phyloP scores from a whole-genome alignment of 2,329 filamentous ascomycete species.

The Biscogniauxia marginata region DNA sequence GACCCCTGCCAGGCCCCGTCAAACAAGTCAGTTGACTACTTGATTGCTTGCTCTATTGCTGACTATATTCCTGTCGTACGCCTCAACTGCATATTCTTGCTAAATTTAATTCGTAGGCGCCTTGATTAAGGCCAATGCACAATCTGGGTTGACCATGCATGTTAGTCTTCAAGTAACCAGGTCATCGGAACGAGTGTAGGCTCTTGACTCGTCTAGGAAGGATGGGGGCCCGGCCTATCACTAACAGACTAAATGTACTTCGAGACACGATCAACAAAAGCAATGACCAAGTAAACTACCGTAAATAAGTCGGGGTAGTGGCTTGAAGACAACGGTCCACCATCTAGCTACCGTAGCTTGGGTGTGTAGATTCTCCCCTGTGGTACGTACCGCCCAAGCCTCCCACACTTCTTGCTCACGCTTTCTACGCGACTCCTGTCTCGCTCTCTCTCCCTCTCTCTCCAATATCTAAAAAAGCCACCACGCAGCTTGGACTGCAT shows the following conservation, averaged over 20 bases:
- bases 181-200: slow-evolving; percentile 20
- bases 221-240: slow-evolving; percentile 19
- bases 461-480: slow-evolving; percentile 10
- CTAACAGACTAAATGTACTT: slow-evolving; percentile 13
- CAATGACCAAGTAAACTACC: slow-evolving; percentile 16
- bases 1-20: slow-evolving; percentile 15
- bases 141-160: slow-evolving; percentile 12
- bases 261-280: slow-evolving; percentile 19
- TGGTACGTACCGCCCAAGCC: background rate
- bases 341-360: slow-evolving; percentile 9
- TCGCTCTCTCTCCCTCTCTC: background rate
- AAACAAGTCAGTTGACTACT: slow-evolving; percentile 22
- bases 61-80: background rate
- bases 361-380: background rate
- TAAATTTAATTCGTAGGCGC: background rate
- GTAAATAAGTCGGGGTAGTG: slow-evolving; percentile 24
- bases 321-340: slow-evolving; percentile 26
- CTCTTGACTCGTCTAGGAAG: slow-evolving; percentile 19
- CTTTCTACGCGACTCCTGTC: background rate
- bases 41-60: slow-evolving; percentile 22
- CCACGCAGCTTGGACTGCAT: slow-evolving; percentile 25
- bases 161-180: slow-evolving; percentile 21
- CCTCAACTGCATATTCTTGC: background rate
- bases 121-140: background rate
- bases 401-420: slow-evolving; percentile 1